These are phyloP conservation scores for Citrus australasica DNA, from an alignment of 345 rosid genomes.

Conservation along the genomic window DNA sequence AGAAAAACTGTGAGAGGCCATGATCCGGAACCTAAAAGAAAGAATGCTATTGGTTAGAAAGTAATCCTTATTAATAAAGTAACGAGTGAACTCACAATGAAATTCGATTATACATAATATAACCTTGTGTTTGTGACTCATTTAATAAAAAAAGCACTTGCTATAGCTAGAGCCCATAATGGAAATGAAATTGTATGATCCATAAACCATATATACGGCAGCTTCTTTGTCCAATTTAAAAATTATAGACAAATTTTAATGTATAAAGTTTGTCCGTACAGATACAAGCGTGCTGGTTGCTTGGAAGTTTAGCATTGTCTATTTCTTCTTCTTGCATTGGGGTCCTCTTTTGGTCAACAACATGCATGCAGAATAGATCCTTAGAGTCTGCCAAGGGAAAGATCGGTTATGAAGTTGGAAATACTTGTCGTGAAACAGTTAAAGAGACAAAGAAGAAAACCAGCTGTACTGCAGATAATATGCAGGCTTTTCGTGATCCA, in stretches of 20 bases:
- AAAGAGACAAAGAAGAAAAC: too few relatives aligned
- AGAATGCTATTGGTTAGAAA: background rate
- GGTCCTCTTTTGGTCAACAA: background rate
- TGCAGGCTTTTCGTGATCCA: background rate
- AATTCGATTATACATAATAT: background rate
- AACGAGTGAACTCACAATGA: background rate
- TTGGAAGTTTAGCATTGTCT: conserved; percentile 12
- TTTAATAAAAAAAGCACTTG: background rate
- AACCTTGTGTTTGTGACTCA: background rate
- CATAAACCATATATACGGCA: background rate
- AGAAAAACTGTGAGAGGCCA: conserved; percentile 4
- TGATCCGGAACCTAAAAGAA: background rate
- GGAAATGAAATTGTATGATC: background rate
- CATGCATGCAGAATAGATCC: background rate
- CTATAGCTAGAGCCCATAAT: background rate
- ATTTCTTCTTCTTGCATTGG: background rate
- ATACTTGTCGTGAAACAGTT: background rate
- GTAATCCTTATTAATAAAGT: background rate
- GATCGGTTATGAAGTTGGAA: background rate
- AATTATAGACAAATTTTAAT: background rate
- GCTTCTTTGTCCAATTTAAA: too few relatives aligned
- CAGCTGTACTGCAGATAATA: background rate
- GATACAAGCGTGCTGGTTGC: conserved; percentile 4
- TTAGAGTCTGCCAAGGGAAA: conserved; percentile 4
- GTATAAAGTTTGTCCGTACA: background rate